phyloP scores from a whole-genome alignment of 768 basidiomycete species.

The Ephemerocybe angulata region DNA sequence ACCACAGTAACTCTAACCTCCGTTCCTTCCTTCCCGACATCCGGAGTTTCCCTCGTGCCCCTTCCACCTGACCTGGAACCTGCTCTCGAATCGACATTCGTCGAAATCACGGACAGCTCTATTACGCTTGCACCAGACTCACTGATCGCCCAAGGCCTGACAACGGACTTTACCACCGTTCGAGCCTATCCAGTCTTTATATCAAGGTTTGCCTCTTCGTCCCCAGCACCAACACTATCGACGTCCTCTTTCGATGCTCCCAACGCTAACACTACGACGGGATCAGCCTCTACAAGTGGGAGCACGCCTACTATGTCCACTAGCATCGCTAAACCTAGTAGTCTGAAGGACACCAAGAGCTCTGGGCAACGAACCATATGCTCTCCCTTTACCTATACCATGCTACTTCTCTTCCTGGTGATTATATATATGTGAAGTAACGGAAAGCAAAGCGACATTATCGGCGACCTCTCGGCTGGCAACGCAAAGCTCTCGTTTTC shows the following conservation, averaged over 20 bases:
- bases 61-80: no score
- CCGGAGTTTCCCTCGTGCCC: no score
- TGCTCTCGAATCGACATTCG: no score
- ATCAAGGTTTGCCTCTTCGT: neutral
- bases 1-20: neutral
- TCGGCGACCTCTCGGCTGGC: no score
- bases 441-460: no score
- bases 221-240: neutral
- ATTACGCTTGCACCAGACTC: neutral
- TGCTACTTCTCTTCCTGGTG: neutral
- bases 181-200: slow-evolving; percentile 2
- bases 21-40: no score
- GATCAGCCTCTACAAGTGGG: neutral
- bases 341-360: neutral
- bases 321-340: neutral
- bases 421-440: no score
- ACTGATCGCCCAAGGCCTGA: no score
- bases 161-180: neutral
- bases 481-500: no score
- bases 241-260: neutral
- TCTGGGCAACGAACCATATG: neutral
- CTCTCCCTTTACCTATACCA: neutral
- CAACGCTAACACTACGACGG: neutral
- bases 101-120: slow-evolving; percentile 1
- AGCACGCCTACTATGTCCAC: neutral